Base-by-base conservation (phyloP, 441 rosid genomes). In the Croton setiger region DNA sequence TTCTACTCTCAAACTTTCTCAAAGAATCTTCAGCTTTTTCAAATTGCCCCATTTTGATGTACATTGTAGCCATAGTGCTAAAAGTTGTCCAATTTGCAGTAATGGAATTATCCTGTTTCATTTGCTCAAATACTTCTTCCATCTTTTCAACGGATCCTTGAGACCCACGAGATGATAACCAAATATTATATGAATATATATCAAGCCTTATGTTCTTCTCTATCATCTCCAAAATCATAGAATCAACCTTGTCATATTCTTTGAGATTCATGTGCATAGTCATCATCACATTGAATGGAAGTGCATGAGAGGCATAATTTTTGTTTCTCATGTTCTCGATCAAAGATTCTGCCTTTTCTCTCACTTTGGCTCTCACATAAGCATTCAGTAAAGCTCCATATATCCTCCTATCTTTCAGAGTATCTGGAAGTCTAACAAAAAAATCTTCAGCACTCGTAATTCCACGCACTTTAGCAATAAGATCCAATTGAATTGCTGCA, bases 281-380 rank as follows among this genome's bases (percentile, higher is more conserved):
- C 98, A 91, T 93, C 91, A 91, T 93, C 70, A 91, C 97, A 83
- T 93, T 93, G 83, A 76, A 91, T 31, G 98, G 87, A 79, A 93
- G 98, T 12, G 97, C 70, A 72, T 87, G 86, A 18, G 64, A 64
- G 66, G 83, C 80, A 74, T 82, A 88, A 57, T 87, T 88, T 80
- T 87, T 87, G 56, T 78, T 80, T 83, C 93, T 82, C 93, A 93
- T 93, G 18, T 45, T 47, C 15, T 80, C 81, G 60, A 93, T 64
- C 76, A 89, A 70, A 15, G 85, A 47, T 78, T 91, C 97, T 1
- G 97, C 96, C 77, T 86, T 82, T 36, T 87, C 88, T 79, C 78
- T 82, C 82, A 84, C 78, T 75, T 57, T 85, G 67, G 78, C 79
- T 71, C 80, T 82, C 55, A 78, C 95, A 75, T 89, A 94, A 15